Evolutionary conservation across 148 eudicot species (phyloP).

Genomic region (Rhododendron vialii): DNA sequence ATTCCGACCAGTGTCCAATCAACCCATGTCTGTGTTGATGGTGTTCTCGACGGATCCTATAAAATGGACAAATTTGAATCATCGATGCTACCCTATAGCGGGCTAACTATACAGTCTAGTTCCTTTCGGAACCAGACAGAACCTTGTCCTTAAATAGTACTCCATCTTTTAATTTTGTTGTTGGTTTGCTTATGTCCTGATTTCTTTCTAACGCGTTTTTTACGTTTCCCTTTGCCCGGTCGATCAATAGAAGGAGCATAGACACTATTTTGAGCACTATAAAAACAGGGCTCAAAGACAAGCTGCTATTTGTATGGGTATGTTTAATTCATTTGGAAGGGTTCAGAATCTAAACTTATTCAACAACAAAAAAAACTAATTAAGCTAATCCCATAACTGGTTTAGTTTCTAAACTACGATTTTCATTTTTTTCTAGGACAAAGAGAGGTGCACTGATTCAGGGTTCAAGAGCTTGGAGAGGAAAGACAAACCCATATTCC

Average conservation of each 20-base stretch:
- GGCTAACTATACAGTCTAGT: neutral
- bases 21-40: neutral
- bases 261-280: slow-evolving; percentile 18
- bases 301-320: slow-evolving; percentile 31
- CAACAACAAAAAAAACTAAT: no score
- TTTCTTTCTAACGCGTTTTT: neutral
- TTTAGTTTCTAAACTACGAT: neutral
- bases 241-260: slow-evolving; percentile 15
- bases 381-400: neutral
- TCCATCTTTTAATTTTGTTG: neutral
- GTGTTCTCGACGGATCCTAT: neutral
- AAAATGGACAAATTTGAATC: neutral
- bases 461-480: neutral
- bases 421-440: neutral
- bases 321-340: neutral
- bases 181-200: neutral
- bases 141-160: neutral
- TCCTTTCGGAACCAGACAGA: neutral
- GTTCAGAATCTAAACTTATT: no score
- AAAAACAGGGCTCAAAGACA: slow-evolving; percentile 16
- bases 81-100: neutral
- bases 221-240: neutral
- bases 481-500: neutral
- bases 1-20: neutral
- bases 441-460: neutral